Evolutionary conservation across 208 protist genomes (phyloP).

Genomic region (Trypanosoma scelopori): DNA sequence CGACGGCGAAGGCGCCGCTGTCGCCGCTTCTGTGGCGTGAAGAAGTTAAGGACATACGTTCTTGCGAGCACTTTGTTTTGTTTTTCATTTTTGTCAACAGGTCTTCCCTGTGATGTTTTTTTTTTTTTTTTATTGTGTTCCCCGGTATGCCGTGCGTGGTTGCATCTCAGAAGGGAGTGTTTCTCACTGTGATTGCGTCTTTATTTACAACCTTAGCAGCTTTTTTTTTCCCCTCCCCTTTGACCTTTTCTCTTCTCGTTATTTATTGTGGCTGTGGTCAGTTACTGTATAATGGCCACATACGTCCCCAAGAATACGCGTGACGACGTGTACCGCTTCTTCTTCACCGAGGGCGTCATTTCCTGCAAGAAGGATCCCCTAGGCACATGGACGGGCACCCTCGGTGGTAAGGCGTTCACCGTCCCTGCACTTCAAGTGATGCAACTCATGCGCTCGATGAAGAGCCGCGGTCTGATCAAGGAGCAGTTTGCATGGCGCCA

Average conservation of each 20-base stretch:
- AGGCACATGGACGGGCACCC: conserved; percentile 79
- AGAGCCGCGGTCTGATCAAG: conserved; percentile 90
- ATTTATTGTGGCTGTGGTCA: conserved; percentile 27
- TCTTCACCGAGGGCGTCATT: conserved; percentile 91
- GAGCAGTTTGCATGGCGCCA: conserved; percentile 94
- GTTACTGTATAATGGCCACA: conserved; percentile 58
- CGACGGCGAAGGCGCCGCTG: conserved; percentile 27
- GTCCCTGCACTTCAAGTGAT: conserved; percentile 84
- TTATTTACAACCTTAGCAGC: background rate
- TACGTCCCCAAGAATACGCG: conserved; percentile 80
- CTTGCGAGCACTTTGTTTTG: too few relatives aligned
- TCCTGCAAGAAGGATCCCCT: conserved; percentile 92
- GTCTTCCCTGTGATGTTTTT: too few relatives aligned
- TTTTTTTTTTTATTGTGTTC: too few relatives aligned
- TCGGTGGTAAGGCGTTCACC: conserved; percentile 76
- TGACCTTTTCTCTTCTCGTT: too few relatives aligned
- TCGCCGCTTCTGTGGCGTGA: conserved; percentile 32
- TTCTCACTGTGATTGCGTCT: background rate
- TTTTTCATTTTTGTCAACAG: too few relatives aligned
- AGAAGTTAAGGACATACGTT: too few relatives aligned
- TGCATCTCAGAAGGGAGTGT: too few relatives aligned
- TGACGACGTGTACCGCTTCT: conserved; percentile 92
- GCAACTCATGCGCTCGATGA: conserved; percentile 90
- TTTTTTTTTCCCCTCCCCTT: too few relatives aligned
- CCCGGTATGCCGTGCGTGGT: too few relatives aligned